Evolutionary conservation across 2,329 filamentous ascomycete species (phyloP).

Genomic region (Penicillium hordei): DNA sequence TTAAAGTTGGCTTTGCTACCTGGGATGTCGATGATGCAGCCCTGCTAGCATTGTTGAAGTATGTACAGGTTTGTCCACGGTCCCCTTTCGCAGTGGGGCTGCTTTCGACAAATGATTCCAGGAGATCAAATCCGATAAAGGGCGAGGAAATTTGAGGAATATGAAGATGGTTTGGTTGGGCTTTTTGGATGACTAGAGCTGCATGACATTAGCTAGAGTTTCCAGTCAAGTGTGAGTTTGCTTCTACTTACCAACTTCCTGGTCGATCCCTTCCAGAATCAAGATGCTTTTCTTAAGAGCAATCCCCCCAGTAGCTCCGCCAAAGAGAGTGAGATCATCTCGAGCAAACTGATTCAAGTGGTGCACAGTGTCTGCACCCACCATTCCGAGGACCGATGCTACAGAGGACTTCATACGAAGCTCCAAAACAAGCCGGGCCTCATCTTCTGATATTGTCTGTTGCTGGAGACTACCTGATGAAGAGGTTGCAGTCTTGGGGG

Average conservation of each 20-base stretch:
- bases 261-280: slow-evolving; percentile 57
- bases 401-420: slow-evolving; percentile 52
- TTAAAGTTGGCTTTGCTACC: slow-evolving; percentile 9
- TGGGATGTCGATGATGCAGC: slow-evolving; percentile 7
- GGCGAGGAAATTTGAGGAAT: slow-evolving; percentile 19
- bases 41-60: slow-evolving; percentile 3
- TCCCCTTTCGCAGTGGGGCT: slow-evolving; percentile 2
- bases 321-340: slow-evolving; percentile 53
- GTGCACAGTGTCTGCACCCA: slow-evolving; percentile 53
- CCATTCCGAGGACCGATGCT: slow-evolving; percentile 42
- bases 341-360: slow-evolving; percentile 63
- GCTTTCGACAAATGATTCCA: slow-evolving; percentile 8
- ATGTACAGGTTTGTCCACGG: slow-evolving; percentile 15
- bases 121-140: slow-evolving; percentile 13
- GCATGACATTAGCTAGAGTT: slow-evolving; percentile 6
- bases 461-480: background rate
- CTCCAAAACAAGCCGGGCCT: slow-evolving; percentile 43
- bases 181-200: slow-evolving; percentile 20
- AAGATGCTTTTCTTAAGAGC: slow-evolving; percentile 34
- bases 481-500: slow-evolving; percentile 12
- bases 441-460: slow-evolving; percentile 28
- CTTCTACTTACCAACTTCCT: slow-evolving; percentile 59
- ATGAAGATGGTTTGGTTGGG: slow-evolving; percentile 13
- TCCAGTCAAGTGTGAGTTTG: background rate
- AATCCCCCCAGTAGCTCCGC: slow-evolving; percentile 24